Conservation (phyloP, 2,329 filamentous ascomycete species). For the Eutypa lata region DNA sequence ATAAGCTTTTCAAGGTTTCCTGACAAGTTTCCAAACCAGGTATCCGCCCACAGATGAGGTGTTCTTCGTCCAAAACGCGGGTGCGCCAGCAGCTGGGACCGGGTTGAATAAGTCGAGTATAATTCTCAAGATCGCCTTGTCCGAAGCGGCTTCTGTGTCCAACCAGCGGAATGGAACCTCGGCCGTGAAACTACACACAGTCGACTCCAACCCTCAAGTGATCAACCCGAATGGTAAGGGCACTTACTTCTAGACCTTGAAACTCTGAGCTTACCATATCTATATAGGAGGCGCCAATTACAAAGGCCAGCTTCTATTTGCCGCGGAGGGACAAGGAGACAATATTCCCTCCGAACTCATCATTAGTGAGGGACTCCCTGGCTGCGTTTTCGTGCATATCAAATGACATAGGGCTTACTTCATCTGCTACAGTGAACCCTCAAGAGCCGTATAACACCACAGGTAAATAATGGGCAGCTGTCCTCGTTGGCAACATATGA, state of each 20-base stretch:
- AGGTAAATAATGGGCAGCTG: conserved; percentile 25
- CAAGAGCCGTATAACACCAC: conserved; percentile 48
- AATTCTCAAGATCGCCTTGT: conserved; percentile 47
- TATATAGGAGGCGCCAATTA: conserved; percentile 47
- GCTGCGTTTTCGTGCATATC: not conserved
- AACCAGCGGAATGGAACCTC: conserved; percentile 34
- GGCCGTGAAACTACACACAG: conserved; percentile 38
- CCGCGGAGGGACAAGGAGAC: conserved; percentile 48
- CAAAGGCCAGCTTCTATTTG: conserved; percentile 45
- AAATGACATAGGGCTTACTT: not conserved
- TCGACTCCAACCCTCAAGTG: conserved; percentile 40
- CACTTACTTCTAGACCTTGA: too few relatives aligned
- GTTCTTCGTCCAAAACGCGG: conserved; percentile 54
- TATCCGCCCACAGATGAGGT: conserved; percentile 46
- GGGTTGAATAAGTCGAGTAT: conserved; percentile 48
- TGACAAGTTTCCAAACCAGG: conserved; percentile 20
- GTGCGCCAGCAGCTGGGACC: conserved; percentile 43
- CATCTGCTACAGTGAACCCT: conserved; percentile 32
- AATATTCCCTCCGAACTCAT: conserved; percentile 36
- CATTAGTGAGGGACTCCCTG: conserved; percentile 16
- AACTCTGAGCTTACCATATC: not conserved
- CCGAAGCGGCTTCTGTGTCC: conserved; percentile 38
- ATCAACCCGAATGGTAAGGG: conserved; percentile 48
- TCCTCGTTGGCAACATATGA: not conserved
- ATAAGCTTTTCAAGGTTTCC: not conserved